Conservation (phyloP, 805 yeast species). For the Starmerella khaoyaiensis region DNA sequence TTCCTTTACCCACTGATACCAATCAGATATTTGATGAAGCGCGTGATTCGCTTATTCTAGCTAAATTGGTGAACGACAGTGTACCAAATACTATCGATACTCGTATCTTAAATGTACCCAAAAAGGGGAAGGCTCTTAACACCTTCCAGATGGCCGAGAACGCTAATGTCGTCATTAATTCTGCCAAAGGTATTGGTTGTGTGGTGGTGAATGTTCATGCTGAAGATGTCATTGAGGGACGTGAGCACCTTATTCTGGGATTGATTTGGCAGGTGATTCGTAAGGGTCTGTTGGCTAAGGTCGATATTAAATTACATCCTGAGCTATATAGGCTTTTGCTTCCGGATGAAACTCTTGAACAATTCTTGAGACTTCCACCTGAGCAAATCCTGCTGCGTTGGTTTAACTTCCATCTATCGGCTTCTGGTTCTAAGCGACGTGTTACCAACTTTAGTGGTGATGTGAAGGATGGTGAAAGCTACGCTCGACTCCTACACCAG, state of each 20-base stretch:
- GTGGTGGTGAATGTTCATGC: constrained; percentile 96
- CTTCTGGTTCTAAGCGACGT: constrained; percentile 78
- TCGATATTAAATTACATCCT: constrained; percentile 92
- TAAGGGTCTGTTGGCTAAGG: constrained; percentile 85
- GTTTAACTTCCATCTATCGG: constrained; percentile 92
- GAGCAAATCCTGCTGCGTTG: constrained; percentile 93
- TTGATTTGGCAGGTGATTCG: constrained; percentile 97
- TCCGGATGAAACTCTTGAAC: constrained; percentile 94
- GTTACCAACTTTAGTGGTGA: constrained; percentile 79
- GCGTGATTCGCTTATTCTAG: constrained; percentile 83
- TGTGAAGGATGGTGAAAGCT: constrained; percentile 89
- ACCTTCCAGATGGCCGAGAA: constrained; percentile 93
- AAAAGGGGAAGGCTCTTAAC: constrained; percentile 66
- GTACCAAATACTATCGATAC: constrained; percentile 98
- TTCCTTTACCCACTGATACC: constrained; percentile 86
- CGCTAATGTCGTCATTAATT: constrained; percentile 93
- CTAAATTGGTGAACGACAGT: constrained; percentile 90
- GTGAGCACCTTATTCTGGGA: constrained; percentile 88
- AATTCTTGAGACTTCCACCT: constrained; percentile 90
- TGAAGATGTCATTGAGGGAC: constrained; percentile 93
- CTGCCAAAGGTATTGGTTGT: constrained; percentile 98
- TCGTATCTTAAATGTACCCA: constrained; percentile 85
- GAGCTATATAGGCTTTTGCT: constrained; percentile 88
- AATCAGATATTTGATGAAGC: constrained; percentile 96
- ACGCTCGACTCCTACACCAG: constrained; percentile 79